A percentile compares a stretch with the other conserved stretches of the same genome.
Evolutionary conservation across 192 early-diverging fungal species (phyloP).

Genomic region (Backusella tuberculispora): DNA sequence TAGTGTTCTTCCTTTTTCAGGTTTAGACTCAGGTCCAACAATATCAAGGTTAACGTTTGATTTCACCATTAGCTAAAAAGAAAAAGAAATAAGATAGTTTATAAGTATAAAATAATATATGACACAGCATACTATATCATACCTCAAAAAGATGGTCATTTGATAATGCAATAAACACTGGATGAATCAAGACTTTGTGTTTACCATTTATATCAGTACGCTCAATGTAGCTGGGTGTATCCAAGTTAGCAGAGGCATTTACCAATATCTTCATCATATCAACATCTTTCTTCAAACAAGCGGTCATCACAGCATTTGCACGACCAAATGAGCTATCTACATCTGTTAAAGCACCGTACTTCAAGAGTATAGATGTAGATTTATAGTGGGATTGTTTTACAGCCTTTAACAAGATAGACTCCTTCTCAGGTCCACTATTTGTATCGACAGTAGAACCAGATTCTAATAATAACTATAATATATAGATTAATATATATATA

Average conservation of each 20-base stretch:
- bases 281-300: conserved; percentile 27
- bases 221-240: conserved; percentile 7
- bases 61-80: conserved; percentile 24
- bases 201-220: background rate
- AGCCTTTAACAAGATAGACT: conserved; percentile 26
- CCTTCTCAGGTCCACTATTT: background rate
- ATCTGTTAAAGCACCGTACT: conserved; percentile 34
- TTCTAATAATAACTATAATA: conserved; percentile 24
- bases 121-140: background rate
- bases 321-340: conserved; percentile 26
- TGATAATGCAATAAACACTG: background rate
- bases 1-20: background rate
- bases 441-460: background rate
- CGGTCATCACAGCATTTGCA: conserved; percentile 43
- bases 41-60: conserved; percentile 25
- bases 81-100: background rate
- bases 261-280: conserved; percentile 22
- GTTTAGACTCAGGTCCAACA: background rate
- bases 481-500: background rate
- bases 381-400: conserved; percentile 3
- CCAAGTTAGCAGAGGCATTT: background rate
- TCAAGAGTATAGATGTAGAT: conserved; percentile 24
- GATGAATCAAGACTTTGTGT: background rate
- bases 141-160: conserved; percentile 18
- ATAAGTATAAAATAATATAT: too few species aligned